Base-by-base conservation (phyloP, 495 filamentous ascomycete species). In the Barbatosphaeria neglecta region DNA sequence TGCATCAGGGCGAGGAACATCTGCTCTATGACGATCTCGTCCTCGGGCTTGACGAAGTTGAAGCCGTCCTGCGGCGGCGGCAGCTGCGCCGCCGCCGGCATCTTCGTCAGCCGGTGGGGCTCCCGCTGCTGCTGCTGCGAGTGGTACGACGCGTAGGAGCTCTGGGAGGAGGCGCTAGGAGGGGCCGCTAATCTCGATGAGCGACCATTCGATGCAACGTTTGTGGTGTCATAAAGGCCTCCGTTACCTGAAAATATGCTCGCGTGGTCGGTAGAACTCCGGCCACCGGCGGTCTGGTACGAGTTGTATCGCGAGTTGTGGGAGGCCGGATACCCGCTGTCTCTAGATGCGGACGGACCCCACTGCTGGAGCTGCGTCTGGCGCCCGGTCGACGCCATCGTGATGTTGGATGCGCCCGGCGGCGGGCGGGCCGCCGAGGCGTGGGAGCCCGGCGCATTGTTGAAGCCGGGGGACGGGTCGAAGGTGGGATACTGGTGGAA, bases 1-100 rank as follows among this genome's bases (percentile, higher is more conserved):
- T 92, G 81, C 93, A 98, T 98, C 53, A 98, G 68, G 25, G 84
- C 84, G 51, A 89, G 69, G 53, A 97, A 98, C 64, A 94, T 83
- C 57, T 85, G 77, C 62, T 98, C 92, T n/a, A 95, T 84, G 6
- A 90, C 63, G 43, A 78, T 75, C 56, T 95, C 90, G 62, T 95
- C 89, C 37, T 79, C 71, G 9, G 92, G 92, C 46, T 68, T 70
- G 33, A 60, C 60, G 20, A 93, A 75, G 49, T 80, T 75, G 55
- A 85, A 81, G 22, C 74, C 74, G 37, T 78, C 80, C 46, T 70
- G 62, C 33, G 66, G 48, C 51, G 74, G 72, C 3, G 70, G 75
- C 4, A 67, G 54, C 17, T 73, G 72, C 50, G 75, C 62, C 47
- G 57, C 74, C 43, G 55, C 69, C 22, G 71, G 60, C 41, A 66